Conservation (phyloP, 2,329 filamentous ascomycete species). For the Teratosphaeria gauchensis region DNA sequence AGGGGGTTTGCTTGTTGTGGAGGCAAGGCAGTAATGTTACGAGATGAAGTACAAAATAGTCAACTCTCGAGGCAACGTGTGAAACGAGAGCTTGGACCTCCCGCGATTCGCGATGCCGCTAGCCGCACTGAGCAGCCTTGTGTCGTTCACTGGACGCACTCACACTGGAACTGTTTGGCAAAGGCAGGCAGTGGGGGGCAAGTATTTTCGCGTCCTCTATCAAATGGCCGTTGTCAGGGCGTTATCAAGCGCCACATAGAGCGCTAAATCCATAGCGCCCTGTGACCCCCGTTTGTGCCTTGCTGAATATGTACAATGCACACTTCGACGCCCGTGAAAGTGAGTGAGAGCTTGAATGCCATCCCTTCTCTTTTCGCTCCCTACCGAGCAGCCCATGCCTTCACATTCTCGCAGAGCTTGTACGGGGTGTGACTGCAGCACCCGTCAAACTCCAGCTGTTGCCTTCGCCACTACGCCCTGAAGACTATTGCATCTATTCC, state of each 20-base stretch:
- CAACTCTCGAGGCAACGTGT: neutral
- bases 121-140: too few species aligned
- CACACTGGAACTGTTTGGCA: too few species aligned
- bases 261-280: neutral
- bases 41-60: neutral
- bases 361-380: neutral
- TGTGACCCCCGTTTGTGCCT: neutral
- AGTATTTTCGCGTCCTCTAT: too few species aligned
- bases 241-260: neutral
- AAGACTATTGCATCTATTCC: constrained; percentile 51
- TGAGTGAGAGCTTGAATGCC: neutral
- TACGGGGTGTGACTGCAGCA: neutral
- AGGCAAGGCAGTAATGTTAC: neutral
- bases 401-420: neutral
- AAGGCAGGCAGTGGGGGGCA: too few species aligned
- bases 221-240: neutral
- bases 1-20: neutral
- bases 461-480: neutral
- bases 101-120: neutral
- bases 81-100: neutral
- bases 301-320: neutral
- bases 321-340: neutral
- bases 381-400: neutral
- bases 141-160: too few species aligned
- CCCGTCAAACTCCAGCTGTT: neutral